Conservation (phyloP, 2,329 filamentous ascomycete genomes). For the Fusarium equiseti region DNA sequence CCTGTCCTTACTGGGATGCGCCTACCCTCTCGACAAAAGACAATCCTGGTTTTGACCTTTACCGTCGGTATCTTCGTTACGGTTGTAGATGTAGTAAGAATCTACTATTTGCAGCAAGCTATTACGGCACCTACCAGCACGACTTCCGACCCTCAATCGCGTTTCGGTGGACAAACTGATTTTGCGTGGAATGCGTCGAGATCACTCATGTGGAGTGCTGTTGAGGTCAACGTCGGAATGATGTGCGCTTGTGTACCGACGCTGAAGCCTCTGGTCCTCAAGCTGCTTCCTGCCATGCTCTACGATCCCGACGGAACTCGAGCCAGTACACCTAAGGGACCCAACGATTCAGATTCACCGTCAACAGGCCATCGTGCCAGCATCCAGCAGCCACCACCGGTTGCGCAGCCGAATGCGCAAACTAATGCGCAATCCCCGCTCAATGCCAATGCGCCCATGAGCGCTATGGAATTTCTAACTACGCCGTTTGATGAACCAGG, state of each 20-base stretch:
- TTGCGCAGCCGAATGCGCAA: slow-evolving; percentile 31
- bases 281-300: slow-evolving; percentile 68
- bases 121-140: slow-evolving; percentile 57
- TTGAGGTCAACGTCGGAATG: slow-evolving; percentile 92
- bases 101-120: slow-evolving; percentile 88
- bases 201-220: slow-evolving; percentile 92
- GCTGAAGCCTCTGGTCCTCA: slow-evolving; percentile 84
- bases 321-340: slow-evolving; percentile 47
- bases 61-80: slow-evolving; percentile 88
- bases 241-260: slow-evolving; percentile 93
- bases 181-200: slow-evolving; percentile 82
- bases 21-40: slow-evolving; percentile 86
- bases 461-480: slow-evolving; percentile 61
- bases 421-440: slow-evolving; percentile 36
- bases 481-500: slow-evolving; percentile 53
- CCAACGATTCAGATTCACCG: slow-evolving; percentile 49
- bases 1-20: slow-evolving; percentile 89
- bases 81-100: slow-evolving; percentile 87
- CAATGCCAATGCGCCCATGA: slow-evolving; percentile 49
- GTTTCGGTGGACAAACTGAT: slow-evolving; percentile 65
- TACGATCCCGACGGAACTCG: slow-evolving; percentile 63
- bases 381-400: slow-evolving; percentile 43
- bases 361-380: slow-evolving; percentile 43
- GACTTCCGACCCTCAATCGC: slow-evolving; percentile 55
- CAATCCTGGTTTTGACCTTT: slow-evolving; percentile 88